These are phyloP conservation scores for Trapa incisa DNA, from an alignment of 345 rosid genomes.

Conservation along the genomic window DNA sequence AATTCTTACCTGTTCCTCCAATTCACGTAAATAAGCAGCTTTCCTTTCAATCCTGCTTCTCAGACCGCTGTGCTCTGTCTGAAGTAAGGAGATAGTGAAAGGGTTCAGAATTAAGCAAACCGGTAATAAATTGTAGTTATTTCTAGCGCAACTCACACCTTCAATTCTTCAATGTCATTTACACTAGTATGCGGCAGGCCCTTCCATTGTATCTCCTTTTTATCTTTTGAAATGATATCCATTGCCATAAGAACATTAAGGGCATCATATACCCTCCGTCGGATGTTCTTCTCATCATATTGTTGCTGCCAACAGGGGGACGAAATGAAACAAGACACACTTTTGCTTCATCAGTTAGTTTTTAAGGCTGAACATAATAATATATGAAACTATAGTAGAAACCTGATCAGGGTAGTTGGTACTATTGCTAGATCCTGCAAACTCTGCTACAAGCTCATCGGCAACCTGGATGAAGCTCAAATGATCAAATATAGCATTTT, in stretches of 20 bases:
- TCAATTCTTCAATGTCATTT: slow-evolving; percentile 85
- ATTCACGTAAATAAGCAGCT: slow-evolving; percentile 70
- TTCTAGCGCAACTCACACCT: slow-evolving; percentile 34
- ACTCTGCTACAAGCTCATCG: slow-evolving; percentile 98
- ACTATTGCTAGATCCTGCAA: slow-evolving; percentile 64
- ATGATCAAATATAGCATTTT: slow-evolving; percentile 4
- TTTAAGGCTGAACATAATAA: not conserved
- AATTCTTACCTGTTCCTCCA: slow-evolving; percentile 83
- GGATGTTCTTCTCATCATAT: slow-evolving; percentile 93
- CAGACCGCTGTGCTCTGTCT: slow-evolving; percentile 62
- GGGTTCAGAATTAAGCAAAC: not conserved
- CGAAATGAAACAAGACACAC: not conserved
- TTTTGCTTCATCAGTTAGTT: not conserved
- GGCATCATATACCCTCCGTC: slow-evolving; percentile 97
- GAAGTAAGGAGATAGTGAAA: slow-evolving; percentile 8
- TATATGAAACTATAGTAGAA: slow-evolving; percentile 7
- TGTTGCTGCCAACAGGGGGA: slow-evolving; percentile 56
- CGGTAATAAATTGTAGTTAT: not conserved
- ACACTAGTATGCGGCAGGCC: slow-evolving; percentile 94
- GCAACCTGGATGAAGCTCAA: slow-evolving; percentile 66
- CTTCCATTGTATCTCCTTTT: slow-evolving; percentile 96
- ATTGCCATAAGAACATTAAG: slow-evolving; percentile 98
- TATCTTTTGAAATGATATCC: slow-evolving; percentile 96
- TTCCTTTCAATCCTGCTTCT: slow-evolving; percentile 86
- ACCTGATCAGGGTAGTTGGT: slow-evolving; percentile 90